Base-by-base conservation (phyloP, 2,329 filamentous ascomycete genomes). In the Neonectria ditissima region DNA sequence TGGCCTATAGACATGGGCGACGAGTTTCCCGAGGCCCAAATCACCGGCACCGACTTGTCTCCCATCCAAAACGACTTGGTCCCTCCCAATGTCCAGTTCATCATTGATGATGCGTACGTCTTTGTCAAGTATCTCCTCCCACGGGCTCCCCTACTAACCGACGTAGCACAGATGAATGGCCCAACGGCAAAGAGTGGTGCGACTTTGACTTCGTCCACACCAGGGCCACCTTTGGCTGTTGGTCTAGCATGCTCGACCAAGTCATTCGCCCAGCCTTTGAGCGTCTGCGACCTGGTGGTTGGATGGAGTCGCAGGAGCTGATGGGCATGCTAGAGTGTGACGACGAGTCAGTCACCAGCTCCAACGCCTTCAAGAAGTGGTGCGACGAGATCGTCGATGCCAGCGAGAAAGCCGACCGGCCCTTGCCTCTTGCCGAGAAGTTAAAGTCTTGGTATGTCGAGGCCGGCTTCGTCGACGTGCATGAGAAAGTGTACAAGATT, bases 61-160 rank as follows among this genome's bases (percentile, higher is more conserved):
- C 88, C 89, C 1, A 88, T 91, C 20, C 89, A 92, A 70, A 88
- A 89, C 1, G 79, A 79, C 1, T 80, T 85, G 47, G 88, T 92
- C 0, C 91, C 91, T 0, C 84, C 86, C 26, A 94, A 94, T 62
- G 89, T 93, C 20, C 86, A 89, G 60, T 94, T 94, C 67, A 87
- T 88, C 63, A 84, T 94, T 37, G 90, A 93, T 69, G 91, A 93
- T 70, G 76, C 77, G 75, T 77, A 65, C 71, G 76, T 76, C 0
- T 28, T 34, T 26, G 5, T n/a, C 14, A 18, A 13, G n/a, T 4
- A 8, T n/a, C 30, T 14, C 10, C 9, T 30, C 14, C n/a, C 13
- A 13, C 20, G 9, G 4, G 9, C 39, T 37, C 24, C 6, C n/a
- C 44, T 8, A 30, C n/a, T 32, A 11, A 3, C 55, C 43, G 80